Evolutionary conservation across 2,329 filamentous ascomycete species (phyloP), one percentile per base, ranked within the genome.

Genomic region (Beauveria caledonica): DNA sequence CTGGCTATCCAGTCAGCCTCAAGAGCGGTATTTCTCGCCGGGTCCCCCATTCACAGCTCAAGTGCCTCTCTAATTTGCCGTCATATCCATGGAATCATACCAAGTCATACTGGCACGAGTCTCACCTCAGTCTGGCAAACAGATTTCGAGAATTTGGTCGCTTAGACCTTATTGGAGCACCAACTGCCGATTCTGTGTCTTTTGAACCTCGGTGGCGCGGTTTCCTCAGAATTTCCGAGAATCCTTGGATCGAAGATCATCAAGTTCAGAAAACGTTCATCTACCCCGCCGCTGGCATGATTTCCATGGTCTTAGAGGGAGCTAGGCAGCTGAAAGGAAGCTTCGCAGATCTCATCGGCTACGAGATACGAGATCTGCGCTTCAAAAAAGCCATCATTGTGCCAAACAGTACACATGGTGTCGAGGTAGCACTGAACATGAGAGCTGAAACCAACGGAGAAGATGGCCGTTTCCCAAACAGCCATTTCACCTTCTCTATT

Each of bases 61-160:
- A 69, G 58, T 74, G 75, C 21, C 68, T 83, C 3, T 65, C 71
- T 1, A 75, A 78, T 61, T 67, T 84, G 36, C 81, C 82, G 2
- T 72, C 74, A 1, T 84, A 84, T 62, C 74, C 78, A 2, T 84
- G 81, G 80, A 81, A 83, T 33, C 81, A 83, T 61, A 68, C 71
- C 27, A 79, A 75, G 27, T 70, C 67, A 1, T 81, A 82, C 66
- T 84, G 81, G 81, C 75, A 80, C 62, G 81, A 84, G 62, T 78
- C 78, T 1, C 76, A 78, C 45, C 65, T 79, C 2, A 77, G 77
- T 21, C 66, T 68, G 15, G 71, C 75, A 11, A 74, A 75, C 51
- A 74, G 80, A 3, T 75, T 78, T 60, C 72, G 78, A 15, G 69
- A 74, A 27, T 75, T 75, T 57, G 73, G 76, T 2, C 73, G 80